Percentiles rank a stretch among this genome's conserved stretches.
Evolutionary conservation across 2,329 filamentous ascomycete species (phyloP).

Genomic region (Monosporascus sp.): DNA sequence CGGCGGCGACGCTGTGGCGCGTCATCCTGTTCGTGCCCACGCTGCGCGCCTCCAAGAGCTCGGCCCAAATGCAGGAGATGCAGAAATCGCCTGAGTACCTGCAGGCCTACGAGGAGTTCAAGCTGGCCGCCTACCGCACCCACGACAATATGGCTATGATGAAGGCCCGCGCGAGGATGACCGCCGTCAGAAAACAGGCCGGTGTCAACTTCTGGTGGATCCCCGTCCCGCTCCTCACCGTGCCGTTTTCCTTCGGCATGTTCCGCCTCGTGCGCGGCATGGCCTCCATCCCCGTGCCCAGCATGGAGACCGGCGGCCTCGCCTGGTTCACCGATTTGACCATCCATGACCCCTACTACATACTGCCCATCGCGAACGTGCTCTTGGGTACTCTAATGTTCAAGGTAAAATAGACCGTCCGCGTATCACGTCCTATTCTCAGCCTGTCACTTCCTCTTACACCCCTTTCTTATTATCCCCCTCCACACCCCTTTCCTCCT

Average conservation of each 20-base stretch:
- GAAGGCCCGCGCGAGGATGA: constrained; percentile 42
- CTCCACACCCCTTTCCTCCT: too few species aligned
- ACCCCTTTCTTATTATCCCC: background rate
- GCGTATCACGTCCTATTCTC: background rate
- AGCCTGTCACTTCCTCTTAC: background rate
- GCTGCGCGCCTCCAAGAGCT: constrained; percentile 55
- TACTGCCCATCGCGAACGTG: constrained; percentile 63
- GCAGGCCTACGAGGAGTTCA: constrained; percentile 45
- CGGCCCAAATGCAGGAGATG: constrained; percentile 58
- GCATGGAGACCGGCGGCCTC: constrained; percentile 63
- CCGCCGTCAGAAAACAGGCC: constrained; percentile 44
- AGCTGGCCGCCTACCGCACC: constrained; percentile 29
- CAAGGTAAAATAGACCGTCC: constrained; percentile 39
- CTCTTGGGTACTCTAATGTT: constrained; percentile 53
- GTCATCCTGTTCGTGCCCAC: constrained; percentile 61
- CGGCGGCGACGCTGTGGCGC: constrained; percentile 62
- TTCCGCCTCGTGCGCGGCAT: constrained; percentile 76
- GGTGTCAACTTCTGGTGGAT: constrained; percentile 49
- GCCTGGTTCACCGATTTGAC: constrained; percentile 80
- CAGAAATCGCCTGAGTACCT: constrained; percentile 50
- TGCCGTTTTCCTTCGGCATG: constrained; percentile 73
- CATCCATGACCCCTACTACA: constrained; percentile 67
- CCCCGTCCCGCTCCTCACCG: constrained; percentile 50
- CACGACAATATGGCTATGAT: constrained; percentile 44
- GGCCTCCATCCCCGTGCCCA: constrained; percentile 73